A percentile compares a stretch with the other conserved stretches of the same genome.
Conservation (phyloP, 2,329 filamentous ascomycete species). For the Allantophomopsis lycopodina region DNA sequence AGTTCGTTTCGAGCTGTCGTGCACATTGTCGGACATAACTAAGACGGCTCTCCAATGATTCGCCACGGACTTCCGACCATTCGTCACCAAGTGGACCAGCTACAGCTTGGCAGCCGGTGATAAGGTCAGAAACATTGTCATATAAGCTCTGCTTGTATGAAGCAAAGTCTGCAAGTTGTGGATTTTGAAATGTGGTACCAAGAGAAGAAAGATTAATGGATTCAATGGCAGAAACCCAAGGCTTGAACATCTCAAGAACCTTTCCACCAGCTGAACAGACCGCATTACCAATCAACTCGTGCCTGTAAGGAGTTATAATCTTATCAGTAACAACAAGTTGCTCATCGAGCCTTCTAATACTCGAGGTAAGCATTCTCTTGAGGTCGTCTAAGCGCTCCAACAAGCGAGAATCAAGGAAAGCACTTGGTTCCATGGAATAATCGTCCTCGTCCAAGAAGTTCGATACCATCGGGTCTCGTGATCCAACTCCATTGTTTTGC, state of each 20-base stretch:
- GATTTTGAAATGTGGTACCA: slow-evolving; percentile 66
- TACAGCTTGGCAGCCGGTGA: slow-evolving; percentile 82
- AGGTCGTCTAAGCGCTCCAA: slow-evolving; percentile 77
- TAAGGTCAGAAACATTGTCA: slow-evolving; percentile 80
- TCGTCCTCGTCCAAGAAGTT: slow-evolving; percentile 82
- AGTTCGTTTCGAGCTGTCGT: slow-evolving; percentile 71
- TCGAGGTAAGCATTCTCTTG: slow-evolving; percentile 72
- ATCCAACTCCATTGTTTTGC: slow-evolving; percentile 56
- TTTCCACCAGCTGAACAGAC: slow-evolving; percentile 67
- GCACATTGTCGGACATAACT: slow-evolving; percentile 67
- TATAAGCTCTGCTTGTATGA: slow-evolving; percentile 88
- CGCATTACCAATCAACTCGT: slow-evolving; percentile 69
- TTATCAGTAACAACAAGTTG: slow-evolving; percentile 67
- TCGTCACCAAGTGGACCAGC: slow-evolving; percentile 85
- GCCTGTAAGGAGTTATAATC: slow-evolving; percentile 63
- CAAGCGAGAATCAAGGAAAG: slow-evolving; percentile 60
- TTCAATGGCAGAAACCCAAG: slow-evolving; percentile 82
- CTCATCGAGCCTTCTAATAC: slow-evolving; percentile 78
- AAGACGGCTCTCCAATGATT: slow-evolving; percentile 76
- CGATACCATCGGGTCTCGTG: slow-evolving; percentile 60
- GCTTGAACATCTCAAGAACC: slow-evolving; percentile 78
- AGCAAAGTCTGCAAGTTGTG: slow-evolving; percentile 76
- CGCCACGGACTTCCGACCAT: slow-evolving; percentile 85
- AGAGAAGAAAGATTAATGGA: slow-evolving; percentile 79
- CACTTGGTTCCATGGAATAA: slow-evolving; percentile 53